Percentiles rank a stretch among this genome's conserved stretches.
phyloP scores from a whole-genome alignment of 2,329 filamentous ascomycete species.

The Berkeleyomyces rouxiae region DNA sequence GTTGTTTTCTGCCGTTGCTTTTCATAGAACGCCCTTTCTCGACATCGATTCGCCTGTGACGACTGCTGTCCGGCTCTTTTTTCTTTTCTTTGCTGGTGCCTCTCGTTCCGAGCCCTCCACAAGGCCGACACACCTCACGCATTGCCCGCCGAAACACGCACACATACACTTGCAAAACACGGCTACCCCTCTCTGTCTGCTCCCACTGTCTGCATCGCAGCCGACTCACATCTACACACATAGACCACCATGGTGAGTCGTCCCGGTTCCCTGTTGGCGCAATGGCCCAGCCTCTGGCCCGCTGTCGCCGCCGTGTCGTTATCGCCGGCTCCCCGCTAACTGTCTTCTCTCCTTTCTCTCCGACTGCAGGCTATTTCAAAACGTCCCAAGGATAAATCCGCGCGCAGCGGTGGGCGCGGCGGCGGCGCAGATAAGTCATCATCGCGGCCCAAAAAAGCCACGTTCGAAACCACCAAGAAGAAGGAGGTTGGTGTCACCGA shows the following conservation, averaged over 20 bases:
- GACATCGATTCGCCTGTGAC: neutral
- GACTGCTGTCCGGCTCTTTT: too few species aligned
- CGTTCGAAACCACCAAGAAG: slow-evolving; percentile 93
- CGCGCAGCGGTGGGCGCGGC: slow-evolving; percentile 18
- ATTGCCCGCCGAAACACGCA: neutral
- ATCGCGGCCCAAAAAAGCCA: slow-evolving; percentile 76
- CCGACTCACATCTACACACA: neutral
- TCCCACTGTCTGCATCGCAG: neutral
- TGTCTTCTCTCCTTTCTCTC: neutral
- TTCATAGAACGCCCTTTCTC: neutral
- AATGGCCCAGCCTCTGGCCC: neutral
- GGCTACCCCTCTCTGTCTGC: neutral
- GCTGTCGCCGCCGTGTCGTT: neutral
- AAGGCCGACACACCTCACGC: neutral
- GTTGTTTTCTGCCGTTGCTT: neutral
- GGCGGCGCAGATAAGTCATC: slow-evolving; percentile 24
- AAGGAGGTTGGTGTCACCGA: slow-evolving; percentile 98
- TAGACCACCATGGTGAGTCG: neutral
- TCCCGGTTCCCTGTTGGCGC: neutral
- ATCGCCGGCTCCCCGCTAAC: neutral
- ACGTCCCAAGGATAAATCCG: slow-evolving; percentile 31
- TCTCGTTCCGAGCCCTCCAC: neutral
- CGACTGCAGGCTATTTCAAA: slow-evolving; percentile 30
- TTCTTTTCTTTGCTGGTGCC: too few species aligned
- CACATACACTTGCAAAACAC: neutral